phyloP scores from a whole-genome alignment of 306 rosid genomes.

The Malus domestica region DNA sequence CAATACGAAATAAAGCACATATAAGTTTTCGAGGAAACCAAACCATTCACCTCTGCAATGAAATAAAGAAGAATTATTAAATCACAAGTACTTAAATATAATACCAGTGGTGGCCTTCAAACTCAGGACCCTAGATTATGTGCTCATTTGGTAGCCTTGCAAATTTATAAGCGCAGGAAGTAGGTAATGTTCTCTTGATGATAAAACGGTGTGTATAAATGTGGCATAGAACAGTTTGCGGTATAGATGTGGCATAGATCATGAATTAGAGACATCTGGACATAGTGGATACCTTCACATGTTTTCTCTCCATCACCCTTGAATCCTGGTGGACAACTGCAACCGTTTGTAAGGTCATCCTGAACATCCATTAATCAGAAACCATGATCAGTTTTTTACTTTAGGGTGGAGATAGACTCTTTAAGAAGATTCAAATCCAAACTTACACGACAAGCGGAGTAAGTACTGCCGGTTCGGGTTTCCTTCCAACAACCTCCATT shows the following conservation, averaged over 20 bases:
- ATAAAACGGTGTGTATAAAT: not conserved
- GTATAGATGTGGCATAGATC: not conserved
- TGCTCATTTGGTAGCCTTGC: not conserved
- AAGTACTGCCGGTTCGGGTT: constrained; percentile 39
- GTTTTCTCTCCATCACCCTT: constrained; percentile 65
- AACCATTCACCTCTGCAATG: not conserved
- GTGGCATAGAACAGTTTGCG: not conserved
- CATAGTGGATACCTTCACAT: constrained; percentile 63
- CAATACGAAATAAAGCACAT: not conserved
- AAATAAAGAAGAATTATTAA: not conserved
- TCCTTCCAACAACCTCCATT: constrained; percentile 97
- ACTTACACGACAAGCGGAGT: constrained; percentile 85
- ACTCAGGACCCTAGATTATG: not conserved
- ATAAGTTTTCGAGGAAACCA: not conserved
- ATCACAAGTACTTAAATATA: not conserved
- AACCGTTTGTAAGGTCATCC: constrained; percentile 68
- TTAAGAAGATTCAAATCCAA: not conserved
- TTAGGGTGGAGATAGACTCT: not conserved
- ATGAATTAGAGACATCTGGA: constrained; percentile 1
- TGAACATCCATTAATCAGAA: constrained; percentile 18
- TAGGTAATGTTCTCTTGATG: not conserved
- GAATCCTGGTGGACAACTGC: constrained; percentile 86
- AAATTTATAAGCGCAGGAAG: not conserved
- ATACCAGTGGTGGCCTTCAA: not conserved
- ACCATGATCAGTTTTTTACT: not conserved